Evolutionary conservation across 176 grass and related monocot genomes (phyloP).

Genomic region (Cenchrus americanus): DNA sequence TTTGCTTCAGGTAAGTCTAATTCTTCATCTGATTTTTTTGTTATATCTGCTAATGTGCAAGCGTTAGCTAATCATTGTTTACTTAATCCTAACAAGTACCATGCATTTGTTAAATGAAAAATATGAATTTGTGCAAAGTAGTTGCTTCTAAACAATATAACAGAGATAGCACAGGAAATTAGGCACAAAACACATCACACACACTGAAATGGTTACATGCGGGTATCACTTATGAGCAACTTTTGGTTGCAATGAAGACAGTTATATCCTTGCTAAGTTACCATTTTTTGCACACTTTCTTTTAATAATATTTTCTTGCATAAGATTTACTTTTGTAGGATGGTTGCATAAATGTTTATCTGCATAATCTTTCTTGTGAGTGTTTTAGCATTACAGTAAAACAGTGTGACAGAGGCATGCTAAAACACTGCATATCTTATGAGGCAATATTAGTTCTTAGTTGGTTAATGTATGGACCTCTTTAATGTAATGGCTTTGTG

Average conservation of each 20-base stretch:
- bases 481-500: constrained; percentile 49
- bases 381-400: constrained; percentile 33
- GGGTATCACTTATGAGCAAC: neutral
- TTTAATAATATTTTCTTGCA: constrained; percentile 31
- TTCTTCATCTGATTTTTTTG: constrained; percentile 19
- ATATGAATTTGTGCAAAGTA: neutral
- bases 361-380: constrained; percentile 32
- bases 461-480: constrained; percentile 47
- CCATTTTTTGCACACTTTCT: neutral
- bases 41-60: constrained; percentile 23
- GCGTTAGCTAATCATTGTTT: neutral
- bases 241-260: neutral
- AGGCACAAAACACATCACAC: neutral
- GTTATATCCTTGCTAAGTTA: neutral
- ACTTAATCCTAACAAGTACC: constrained; percentile 12
- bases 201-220: neutral
- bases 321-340: constrained; percentile 11
- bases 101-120: constrained; percentile 6
- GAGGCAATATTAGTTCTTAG: constrained; percentile 25
- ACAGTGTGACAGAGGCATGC: constrained; percentile 26
- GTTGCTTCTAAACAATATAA: neutral
- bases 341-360: constrained; percentile 35
- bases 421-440: constrained; percentile 39
- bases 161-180: neutral
- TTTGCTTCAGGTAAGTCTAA: constrained; percentile 38